A percentile compares a stretch with the other conserved stretches of the same genome.
Evolutionary conservation across 768 basidiomycete species (phyloP).

Genomic region (Amanita molliuscula): DNA sequence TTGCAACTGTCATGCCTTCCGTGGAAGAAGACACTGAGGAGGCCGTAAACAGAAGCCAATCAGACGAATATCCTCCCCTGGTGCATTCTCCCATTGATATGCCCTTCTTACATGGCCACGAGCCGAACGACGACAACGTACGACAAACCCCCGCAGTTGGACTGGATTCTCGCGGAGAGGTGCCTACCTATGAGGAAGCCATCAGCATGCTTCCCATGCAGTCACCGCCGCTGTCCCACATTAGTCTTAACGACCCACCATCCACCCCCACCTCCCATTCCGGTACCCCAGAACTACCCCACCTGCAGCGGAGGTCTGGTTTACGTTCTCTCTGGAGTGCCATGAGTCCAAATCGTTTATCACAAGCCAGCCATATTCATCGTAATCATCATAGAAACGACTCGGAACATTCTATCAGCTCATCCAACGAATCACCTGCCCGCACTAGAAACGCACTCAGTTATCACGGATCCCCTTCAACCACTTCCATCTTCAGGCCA

Average conservation of each 20-base stretch:
- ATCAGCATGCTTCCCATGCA: conserved; percentile 13
- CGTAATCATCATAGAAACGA: conserved; percentile 19
- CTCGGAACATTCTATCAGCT: conserved; percentile 19
- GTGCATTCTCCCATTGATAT: conserved; percentile 29
- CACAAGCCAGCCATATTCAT: conserved; percentile 14
- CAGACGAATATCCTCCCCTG: conserved; percentile 25
- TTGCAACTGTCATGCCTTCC: conserved; percentile 26
- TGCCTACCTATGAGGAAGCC: conserved; percentile 61
- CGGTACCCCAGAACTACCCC: conserved; percentile 9
- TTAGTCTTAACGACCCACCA: conserved; percentile 9
- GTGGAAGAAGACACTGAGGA: conserved; percentile 26
- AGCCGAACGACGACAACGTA: conserved; percentile 19
- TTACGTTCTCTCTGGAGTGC: conserved; percentile 31
- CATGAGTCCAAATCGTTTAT: conserved; percentile 19
- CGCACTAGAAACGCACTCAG: conserved; percentile 16
- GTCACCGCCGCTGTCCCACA: conserved; percentile 1
- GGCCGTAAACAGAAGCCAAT: conserved; percentile 16
- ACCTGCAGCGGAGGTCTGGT: conserved; percentile 28
- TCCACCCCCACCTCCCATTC: conserved; percentile 9
- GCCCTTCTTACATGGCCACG: conserved; percentile 30
- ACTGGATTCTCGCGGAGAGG: conserved; percentile 40
- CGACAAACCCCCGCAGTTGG: conserved; percentile 15
- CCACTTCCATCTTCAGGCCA: conserved; percentile 35
- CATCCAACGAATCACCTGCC: conserved; percentile 15
- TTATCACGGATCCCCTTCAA: conserved; percentile 23